Base-by-base conservation (phyloP, 2,329 filamentous ascomycete genomes). In the Sphaerulina populicola region DNA sequence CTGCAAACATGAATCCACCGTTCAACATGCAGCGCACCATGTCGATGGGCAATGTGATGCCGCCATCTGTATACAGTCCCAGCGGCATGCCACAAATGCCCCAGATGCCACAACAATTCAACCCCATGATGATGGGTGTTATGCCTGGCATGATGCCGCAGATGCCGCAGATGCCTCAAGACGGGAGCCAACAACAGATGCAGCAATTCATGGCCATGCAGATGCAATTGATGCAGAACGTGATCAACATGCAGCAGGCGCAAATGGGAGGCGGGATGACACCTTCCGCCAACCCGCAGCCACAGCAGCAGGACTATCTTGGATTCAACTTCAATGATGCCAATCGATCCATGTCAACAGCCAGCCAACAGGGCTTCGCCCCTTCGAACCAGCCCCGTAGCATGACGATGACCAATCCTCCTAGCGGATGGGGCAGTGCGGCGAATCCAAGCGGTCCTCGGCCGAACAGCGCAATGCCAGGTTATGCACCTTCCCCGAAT, bases 321-420 rank as follows among this genome's bases (percentile, higher is more conserved):
- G 57, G 58, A 29, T 55, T 61, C 45, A 53, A 57, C 46, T 57
- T 57, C 41, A 49, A 51, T 39, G 33, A 42, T 44, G 47, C 38
- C 29, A 48, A 59, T 30, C 56, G 65, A 43, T 65, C 64, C 8
- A 73, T 74, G 63, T 79, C 77, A 6, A 74, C 77, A 63, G 69
- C 60, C 4, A 72, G 49, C 61, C 68, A 48, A 55, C 52, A 51
- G 27, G 49, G 55, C 55, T 50, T 59, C 60, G 44, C 49, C 47
- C 38, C 56, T 49, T 57, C 64, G 9, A 66, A 64, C 37, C 66
- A 68, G 50, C 66, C 64, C 14, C 71, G 87, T 55, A 85, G 88
- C 0, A 88, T 93, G 80, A 93, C 86, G 69, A 88, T 93, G 83
- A 78, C 93, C 55, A 84, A 87, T 60, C 83, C 85, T 33, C 68